These are phyloP conservation scores for Kluyveromyces siamensis DNA, from an alignment of 805 yeast genomes.

Conservation along the genomic window DNA sequence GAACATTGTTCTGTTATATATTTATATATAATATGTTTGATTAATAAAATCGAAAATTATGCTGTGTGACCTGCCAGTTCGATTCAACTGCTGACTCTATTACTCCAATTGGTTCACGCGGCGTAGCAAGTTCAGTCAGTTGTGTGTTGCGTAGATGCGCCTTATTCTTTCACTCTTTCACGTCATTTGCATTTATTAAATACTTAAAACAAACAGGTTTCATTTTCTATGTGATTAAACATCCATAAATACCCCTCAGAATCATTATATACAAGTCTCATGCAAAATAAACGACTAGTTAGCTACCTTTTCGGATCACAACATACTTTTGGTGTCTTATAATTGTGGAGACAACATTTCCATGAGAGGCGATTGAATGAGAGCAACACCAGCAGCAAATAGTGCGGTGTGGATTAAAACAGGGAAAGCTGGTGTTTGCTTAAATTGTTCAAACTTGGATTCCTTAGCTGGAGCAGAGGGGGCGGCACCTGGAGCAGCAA, in stretches of 20 bases:
- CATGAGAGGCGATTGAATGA: conserved; percentile 72
- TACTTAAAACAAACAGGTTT: not conserved
- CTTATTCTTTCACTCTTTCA: not conserved
- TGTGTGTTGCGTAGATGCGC: not conserved
- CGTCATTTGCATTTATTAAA: not conserved
- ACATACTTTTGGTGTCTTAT: conserved; percentile 6
- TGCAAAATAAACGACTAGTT: not conserved
- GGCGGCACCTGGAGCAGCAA: conserved; percentile 22
- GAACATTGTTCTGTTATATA: too few relatives aligned
- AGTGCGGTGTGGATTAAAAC: conserved; percentile 52
- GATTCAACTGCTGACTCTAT: too few relatives aligned
- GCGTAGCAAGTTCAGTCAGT: not conserved
- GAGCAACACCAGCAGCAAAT: conserved; percentile 65
- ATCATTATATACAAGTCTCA: not conserved
- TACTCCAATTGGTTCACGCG: not conserved
- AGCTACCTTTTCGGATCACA: too few relatives aligned
- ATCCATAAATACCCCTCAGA: not conserved
- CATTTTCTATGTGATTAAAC: not conserved
- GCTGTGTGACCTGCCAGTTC: too few relatives aligned
- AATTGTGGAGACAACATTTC: conserved; percentile 74
- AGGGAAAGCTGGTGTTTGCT: conserved; percentile 56
- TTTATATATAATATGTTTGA: too few relatives aligned
- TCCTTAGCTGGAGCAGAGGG: conserved; percentile 21
- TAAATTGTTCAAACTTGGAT: conserved; percentile 40
- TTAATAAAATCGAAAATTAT: too few relatives aligned